phyloP scores from a whole-genome alignment of 2,329 filamentous ascomycete species.

The Sarocladiaceae sp. region DNA sequence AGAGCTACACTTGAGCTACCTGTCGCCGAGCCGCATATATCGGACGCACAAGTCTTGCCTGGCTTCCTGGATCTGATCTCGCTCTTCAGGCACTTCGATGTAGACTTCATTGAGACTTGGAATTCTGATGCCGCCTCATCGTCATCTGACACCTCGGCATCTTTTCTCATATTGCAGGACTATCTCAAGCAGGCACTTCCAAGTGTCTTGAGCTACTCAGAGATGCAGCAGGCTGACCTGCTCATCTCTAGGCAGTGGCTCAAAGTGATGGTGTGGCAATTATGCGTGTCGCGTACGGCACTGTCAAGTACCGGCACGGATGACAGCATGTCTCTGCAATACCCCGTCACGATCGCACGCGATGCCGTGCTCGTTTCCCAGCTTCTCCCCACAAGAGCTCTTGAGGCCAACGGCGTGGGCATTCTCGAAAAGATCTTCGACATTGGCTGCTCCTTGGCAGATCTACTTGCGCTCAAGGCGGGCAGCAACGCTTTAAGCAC shows the following conservation, averaged over 20 bases:
- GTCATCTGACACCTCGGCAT: not conserved
- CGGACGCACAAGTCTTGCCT: slow-evolving; percentile 22
- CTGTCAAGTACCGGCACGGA: slow-evolving; percentile 14
- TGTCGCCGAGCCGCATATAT: slow-evolving; percentile 11
- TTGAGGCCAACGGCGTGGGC: slow-evolving; percentile 27
- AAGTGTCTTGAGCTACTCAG: not conserved
- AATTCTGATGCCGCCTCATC: slow-evolving; percentile 16
- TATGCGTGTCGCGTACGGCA: slow-evolving; percentile 27
- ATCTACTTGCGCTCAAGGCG: slow-evolving; percentile 14
- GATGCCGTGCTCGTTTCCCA: slow-evolving; percentile 20
- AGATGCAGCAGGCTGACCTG: slow-evolving; percentile 31
- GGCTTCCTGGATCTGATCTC: slow-evolving; percentile 27
- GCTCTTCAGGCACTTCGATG: slow-evolving; percentile 21
- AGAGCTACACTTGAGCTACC: slow-evolving; percentile 20
- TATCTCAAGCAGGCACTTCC: not conserved
- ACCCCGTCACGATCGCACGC: slow-evolving; percentile 21
- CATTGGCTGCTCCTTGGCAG: slow-evolving; percentile 26
- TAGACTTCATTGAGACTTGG: slow-evolving; percentile 23
- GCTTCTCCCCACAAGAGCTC: slow-evolving; percentile 19
- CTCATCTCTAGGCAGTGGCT: slow-evolving; percentile 37
- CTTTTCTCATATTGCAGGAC: not conserved
- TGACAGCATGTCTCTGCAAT: slow-evolving; percentile 27
- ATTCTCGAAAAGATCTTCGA: slow-evolving; percentile 30
- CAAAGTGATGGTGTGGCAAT: slow-evolving; percentile 37
- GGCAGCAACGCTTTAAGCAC: not conserved